phyloP scores from a whole-genome alignment of 2,329 filamentous ascomycete genomes.

The Sordariomycetes sp. region DNA sequence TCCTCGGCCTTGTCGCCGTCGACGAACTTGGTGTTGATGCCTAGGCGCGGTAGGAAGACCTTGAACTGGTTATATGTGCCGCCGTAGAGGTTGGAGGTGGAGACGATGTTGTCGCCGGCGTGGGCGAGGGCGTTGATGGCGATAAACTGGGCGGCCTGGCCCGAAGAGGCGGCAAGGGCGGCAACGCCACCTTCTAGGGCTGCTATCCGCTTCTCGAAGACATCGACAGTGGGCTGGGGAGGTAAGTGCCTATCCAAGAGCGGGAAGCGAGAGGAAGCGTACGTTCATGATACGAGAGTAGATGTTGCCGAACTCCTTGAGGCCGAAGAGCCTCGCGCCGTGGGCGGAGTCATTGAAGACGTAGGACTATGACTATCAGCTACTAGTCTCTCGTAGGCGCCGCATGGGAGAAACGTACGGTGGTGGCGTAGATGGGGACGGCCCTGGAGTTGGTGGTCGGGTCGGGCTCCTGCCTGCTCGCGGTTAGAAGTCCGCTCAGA shows the following conservation, averaged over 20 bases:
- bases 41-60: constrained; percentile 76
- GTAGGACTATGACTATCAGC: constrained; percentile 52
- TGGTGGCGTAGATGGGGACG: constrained; percentile 92
- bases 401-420: constrained; percentile 35
- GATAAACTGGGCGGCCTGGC: constrained; percentile 90
- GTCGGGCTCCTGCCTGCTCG: constrained; percentile 64
- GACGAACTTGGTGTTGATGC: constrained; percentile 82
- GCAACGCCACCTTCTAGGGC: constrained; percentile 87
- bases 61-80: constrained; percentile 98
- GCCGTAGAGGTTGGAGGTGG: constrained; percentile 83
- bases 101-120: constrained; percentile 85
- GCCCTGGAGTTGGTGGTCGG: constrained; percentile 75
- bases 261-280: constrained; percentile 17
- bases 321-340: constrained; percentile 85
- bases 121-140: constrained; percentile 74
- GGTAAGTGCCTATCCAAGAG: not conserved
- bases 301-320: constrained; percentile 96
- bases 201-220: constrained; percentile 94
- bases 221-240: constrained; percentile 76
- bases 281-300: constrained; percentile 96
- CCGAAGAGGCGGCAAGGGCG: constrained; percentile 74
- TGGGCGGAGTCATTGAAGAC: constrained; percentile 95
- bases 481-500: not conserved
- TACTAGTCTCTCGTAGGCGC: not conserved
- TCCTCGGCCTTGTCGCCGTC: constrained; percentile 69